Evolutionary conservation across 2,329 filamentous ascomycete genomes (phyloP), one percentile per base, ranked within the genome.

Genomic region (Reticulascus tulasneorum): DNA sequence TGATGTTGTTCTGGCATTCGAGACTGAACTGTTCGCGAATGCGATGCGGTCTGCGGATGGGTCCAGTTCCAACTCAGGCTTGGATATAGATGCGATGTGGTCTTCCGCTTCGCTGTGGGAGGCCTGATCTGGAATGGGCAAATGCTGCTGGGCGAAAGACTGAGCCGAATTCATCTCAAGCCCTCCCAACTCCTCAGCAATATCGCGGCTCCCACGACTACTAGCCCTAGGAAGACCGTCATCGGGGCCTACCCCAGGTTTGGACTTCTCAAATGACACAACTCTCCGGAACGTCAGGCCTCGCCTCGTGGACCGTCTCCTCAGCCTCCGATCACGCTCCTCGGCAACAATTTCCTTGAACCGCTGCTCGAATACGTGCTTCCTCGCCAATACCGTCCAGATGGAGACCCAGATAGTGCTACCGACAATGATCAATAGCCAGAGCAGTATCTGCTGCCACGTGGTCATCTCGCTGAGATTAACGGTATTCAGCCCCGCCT

Each of bases 371-470:
- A 86, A 86, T 9, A 75, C 77, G 39, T 66, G 63, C 48, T 73
- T 77, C 24, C 82, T 66, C 7, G 79, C 69, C 29, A 73, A 58
- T 4, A 86, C 71, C 4, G 84, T 82, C 45, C 74, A 77, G 22
- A 76, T 73, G 2, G 76, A 82, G 3, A 86, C 77, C 51, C 80
- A 77, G n/a, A 86, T 76, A 10, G 75, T 67, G 36, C 79, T 79
- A 2, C 84, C 84, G 7, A 83, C 53, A 29, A 86, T 64, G 42
- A 86, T 81, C 26, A 85, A 63, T 4, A 80, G 40, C 48, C 80
- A 84, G 9, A 87, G 64, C 24, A 84, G 58, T 19, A 75, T 60
- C 54, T 87, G 84, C 55, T 87, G 83, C 51, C 79, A 82, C 1
- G 75, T 80, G 24, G 78, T 85, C 49, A 86, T 52, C 19, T 67